Evolutionary conservation across 108 stramenopile genomes (phyloP).

Genomic region (Nitzschia inconspicua): DNA sequence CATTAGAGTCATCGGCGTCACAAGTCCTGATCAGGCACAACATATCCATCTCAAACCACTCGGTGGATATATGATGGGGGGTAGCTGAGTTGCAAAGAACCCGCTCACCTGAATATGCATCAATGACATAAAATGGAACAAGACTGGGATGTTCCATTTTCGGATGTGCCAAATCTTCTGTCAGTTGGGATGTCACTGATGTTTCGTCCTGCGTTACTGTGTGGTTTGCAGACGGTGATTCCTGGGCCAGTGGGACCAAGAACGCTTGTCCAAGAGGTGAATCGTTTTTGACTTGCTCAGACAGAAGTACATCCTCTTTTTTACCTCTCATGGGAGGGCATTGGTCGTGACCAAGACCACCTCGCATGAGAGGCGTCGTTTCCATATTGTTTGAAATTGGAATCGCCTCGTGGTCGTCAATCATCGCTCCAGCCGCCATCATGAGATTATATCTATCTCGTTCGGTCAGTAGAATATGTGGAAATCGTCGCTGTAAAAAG

Average conservation of each 20-base stretch:
- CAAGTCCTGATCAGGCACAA: conserved; percentile 83
- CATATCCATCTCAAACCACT: conserved; percentile 78
- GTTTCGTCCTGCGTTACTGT: neutral
- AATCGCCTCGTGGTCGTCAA: neutral
- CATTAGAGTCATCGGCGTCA: conserved; percentile 58
- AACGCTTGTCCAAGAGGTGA: neutral
- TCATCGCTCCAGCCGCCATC: neutral
- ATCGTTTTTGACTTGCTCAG: neutral
- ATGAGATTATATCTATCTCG: neutral
- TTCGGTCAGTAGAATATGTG: neutral
- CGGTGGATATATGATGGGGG: conserved; percentile 41
- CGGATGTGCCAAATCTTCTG: neutral
- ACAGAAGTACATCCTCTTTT: neutral
- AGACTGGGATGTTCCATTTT: conserved; percentile 21
- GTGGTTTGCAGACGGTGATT: neutral
- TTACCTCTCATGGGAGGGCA: neutral
- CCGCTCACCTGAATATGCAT: conserved; percentile 34
- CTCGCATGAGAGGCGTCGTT: neutral
- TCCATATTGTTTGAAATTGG: neutral
- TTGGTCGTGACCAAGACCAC: neutral
- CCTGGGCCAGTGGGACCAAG: neutral
- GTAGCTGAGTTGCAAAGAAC: conserved; percentile 40
- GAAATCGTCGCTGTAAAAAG: conserved; percentile 21
- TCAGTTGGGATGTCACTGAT: neutral
- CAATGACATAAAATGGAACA: conserved; percentile 36